Conservation (phyloP, 345 rosid genomes). For the Geranium rotundifolium region DNA sequence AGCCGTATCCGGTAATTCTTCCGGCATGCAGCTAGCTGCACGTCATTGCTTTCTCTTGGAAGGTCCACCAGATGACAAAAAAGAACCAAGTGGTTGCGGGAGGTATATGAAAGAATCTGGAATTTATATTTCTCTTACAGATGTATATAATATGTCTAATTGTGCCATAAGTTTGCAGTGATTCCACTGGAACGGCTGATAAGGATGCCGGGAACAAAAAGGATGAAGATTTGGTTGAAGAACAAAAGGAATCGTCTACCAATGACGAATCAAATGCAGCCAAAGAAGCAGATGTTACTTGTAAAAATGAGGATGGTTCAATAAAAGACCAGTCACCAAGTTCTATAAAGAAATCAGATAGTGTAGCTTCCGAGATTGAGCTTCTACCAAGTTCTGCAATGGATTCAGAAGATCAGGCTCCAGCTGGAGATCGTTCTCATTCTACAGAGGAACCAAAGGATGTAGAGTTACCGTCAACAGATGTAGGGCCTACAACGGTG, state of each 20-base stretch:
- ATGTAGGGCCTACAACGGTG: not conserved
- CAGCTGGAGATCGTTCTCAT: not conserved
- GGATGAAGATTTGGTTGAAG: slow-evolving; percentile 27
- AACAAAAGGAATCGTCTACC: slow-evolving; percentile 15
- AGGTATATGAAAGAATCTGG: slow-evolving; percentile 31
- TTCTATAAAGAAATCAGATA: slow-evolving; percentile 15
- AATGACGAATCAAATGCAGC: slow-evolving; percentile 18
- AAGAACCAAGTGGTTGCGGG: slow-evolving; percentile 34
- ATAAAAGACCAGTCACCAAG: slow-evolving; percentile 17
- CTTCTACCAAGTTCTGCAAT: slow-evolving; percentile 17
- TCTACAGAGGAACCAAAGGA: slow-evolving; percentile 21
- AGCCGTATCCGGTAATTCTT: slow-evolving; percentile 40
- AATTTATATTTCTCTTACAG: slow-evolving; percentile 6
- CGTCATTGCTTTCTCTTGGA: slow-evolving; percentile 83
- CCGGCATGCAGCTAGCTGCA: slow-evolving; percentile 62
- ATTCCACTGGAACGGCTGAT: slow-evolving; percentile 23
- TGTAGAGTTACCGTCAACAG: slow-evolving; percentile 10
- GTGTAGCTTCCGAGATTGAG: slow-evolving; percentile 9
- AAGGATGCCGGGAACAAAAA: slow-evolving; percentile 18
- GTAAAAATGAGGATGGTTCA: slow-evolving; percentile 20
- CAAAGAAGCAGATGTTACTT: slow-evolving; percentile 15
- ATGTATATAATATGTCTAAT: slow-evolving; percentile 20
- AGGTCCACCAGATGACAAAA: slow-evolving; percentile 65
- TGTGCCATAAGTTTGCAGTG: slow-evolving; percentile 35
- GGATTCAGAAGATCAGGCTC: slow-evolving; percentile 22